Percentiles rank a stretch among this genome's conserved stretches.
phyloP scores from a whole-genome alignment of 805 yeast genomes.

The Isabelozyma gotoi region DNA sequence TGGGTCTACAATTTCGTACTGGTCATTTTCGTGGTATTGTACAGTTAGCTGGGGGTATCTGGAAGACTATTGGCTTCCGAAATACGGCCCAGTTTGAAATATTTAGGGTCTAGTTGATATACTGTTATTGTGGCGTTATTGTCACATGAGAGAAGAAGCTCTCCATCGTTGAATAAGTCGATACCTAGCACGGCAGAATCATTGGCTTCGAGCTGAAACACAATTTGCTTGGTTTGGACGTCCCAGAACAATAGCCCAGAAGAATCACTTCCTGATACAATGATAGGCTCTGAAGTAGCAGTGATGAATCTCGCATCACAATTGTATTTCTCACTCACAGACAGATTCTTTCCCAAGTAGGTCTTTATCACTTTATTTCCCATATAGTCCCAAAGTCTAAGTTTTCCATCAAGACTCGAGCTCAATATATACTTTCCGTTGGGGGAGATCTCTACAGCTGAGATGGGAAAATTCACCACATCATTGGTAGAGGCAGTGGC shows the following conservation, averaged over 20 bases:
- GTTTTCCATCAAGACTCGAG: constrained; percentile 74
- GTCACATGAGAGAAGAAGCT: constrained; percentile 28
- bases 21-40: no score
- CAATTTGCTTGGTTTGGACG: constrained; percentile 56
- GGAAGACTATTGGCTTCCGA: neutral
- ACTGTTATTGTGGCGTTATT: constrained; percentile 20
- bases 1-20: neutral
- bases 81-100: neutral
- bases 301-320: constrained; percentile 54
- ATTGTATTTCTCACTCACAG: constrained; percentile 51
- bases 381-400: constrained; percentile 86
- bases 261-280: constrained; percentile 62
- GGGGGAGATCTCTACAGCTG: constrained; percentile 70
- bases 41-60: neutral
- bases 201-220: constrained; percentile 19
- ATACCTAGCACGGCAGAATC: constrained; percentile 45
- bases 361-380: constrained; percentile 79
- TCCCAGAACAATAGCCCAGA: constrained; percentile 64
- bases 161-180: constrained; percentile 36
- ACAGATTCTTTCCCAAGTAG: constrained; percentile 35
- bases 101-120: constrained; percentile 15
- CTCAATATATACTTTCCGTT: constrained; percentile 79
- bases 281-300: constrained; percentile 31
- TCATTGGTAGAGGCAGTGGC: constrained; percentile 57
- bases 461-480: constrained; percentile 64